Evolutionary conservation across 139 green algal species (phyloP), one percentile per base, ranked within the genome.

Genomic region (Chlorella sp.): DNA sequence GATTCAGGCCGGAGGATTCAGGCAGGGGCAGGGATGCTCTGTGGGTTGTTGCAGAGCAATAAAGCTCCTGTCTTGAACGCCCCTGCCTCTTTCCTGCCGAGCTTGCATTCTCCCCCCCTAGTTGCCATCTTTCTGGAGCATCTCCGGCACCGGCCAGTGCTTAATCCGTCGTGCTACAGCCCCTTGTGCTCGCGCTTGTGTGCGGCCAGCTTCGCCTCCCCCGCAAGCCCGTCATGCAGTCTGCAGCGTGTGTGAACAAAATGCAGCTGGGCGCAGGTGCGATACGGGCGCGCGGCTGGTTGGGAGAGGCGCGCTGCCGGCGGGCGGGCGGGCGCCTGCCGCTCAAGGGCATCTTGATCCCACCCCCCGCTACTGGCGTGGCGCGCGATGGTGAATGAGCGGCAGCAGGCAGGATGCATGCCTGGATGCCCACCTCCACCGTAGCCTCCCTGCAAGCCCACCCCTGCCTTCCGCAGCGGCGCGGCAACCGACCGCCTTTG

Each of bases 251-350:
- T n/a, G n/a, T n/a, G n/a, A 14, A 35, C 33, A 73, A 35, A 48
- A 73, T 73, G 67, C 67, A 73, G 46, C 45, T 62, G 21, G 21
- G 46, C 61, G 67, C 67, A 61, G 67, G 67, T 73, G 46, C 43
- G 43, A 15, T 33, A 0, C 0, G 29, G 11, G n/a, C 31, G 15
- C 33, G 67, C 17, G 31, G 67, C 7, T 17, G 11, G 29, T 23
- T 25, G 17, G 35, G 60, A 60, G 11, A 25, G 51, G 17, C 4
- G 51, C 8, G 6, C 51, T 33, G 9, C 12, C 51, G 29, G 51
- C 51, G 1, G 29, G 25, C 23, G 29, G 51, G n/a, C n/a, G 17
- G 51, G 2, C 51, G 51, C 1, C 1, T 42, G 31, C 11, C 0
- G 27, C 3, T 15, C 58, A 31, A 27, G 5, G 11, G 27, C 2